phyloP scores from a whole-genome alignment of 148 eudicot genomes.

The Rhododendron vialii region DNA sequence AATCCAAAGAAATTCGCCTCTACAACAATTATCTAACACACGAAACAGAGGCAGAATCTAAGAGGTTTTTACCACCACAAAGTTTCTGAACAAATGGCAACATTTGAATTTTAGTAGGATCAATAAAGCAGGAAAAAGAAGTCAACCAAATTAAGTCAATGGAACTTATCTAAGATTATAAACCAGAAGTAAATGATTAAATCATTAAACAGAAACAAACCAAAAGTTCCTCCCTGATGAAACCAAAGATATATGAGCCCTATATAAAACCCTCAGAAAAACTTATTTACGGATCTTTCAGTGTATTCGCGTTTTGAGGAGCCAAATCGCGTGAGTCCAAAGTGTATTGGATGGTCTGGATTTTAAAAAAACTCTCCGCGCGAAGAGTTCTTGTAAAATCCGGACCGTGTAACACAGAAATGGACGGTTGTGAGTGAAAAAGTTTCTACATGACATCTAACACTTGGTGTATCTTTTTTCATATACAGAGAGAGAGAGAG shows the following conservation, averaged over 20 bases:
- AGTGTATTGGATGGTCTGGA: no score
- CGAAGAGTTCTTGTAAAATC: no score
- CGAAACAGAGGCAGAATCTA: neutral
- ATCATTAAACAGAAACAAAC: neutral
- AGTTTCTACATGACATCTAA: no score
- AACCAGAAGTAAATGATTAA: neutral
- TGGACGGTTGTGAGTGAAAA: no score
- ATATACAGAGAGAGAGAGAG: neutral
- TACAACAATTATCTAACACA: neutral
- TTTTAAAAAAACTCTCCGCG: no score
- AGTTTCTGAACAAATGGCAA: neutral
- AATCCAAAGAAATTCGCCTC: neutral
- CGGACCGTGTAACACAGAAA: no score
- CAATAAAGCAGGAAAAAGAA: neutral
- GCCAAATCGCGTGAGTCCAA: no score
- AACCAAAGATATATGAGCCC: neutral
- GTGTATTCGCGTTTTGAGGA: no score
- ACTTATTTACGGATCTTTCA: no score
- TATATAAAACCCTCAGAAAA: neutral
- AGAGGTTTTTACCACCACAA: neutral
- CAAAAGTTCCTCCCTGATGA: neutral
- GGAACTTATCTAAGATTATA: neutral
- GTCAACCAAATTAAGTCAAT: no score
- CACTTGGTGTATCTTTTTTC: neutral
- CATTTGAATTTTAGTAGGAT: neutral